Percentiles rank a stretch among this genome's conserved stretches.
Conservation (phyloP, 139 green algal genomes). For the Micromonas commoda region DNA sequence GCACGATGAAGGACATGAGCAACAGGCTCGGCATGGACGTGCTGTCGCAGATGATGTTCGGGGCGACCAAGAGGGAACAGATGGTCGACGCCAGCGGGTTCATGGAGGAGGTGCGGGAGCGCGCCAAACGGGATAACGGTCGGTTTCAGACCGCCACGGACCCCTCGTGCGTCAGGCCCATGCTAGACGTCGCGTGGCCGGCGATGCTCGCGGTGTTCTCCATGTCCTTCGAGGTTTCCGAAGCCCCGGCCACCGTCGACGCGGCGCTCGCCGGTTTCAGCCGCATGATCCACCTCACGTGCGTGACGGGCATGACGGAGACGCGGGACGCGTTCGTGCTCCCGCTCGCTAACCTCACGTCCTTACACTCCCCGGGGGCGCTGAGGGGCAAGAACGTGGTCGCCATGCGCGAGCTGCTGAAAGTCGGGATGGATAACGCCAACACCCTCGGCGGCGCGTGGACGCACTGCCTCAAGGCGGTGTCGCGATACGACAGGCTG, state of each 20-base stretch:
- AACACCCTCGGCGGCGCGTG: slow-evolving; percentile 56
- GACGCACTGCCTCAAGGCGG: slow-evolving; percentile 83
- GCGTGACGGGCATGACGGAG: slow-evolving; percentile 70
- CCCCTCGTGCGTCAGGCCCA: slow-evolving; percentile 64
- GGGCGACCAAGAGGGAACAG: slow-evolving; percentile 29
- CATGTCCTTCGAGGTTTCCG: slow-evolving; percentile 65
- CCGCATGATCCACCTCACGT: slow-evolving; percentile 54
- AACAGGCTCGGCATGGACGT: slow-evolving; percentile 27
- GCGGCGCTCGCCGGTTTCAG: background rate
- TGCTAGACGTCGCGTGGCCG: slow-evolving; percentile 90
- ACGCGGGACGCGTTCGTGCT: slow-evolving; percentile 80
- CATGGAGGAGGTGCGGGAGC: slow-evolving; percentile 49
- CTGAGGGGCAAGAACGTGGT: slow-evolving; percentile 80
- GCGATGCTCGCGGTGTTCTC: slow-evolving; percentile 78
- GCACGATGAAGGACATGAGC: background rate
- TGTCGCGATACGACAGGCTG: slow-evolving; percentile 89
- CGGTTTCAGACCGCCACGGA: slow-evolving; percentile 71
- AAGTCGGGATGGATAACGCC: slow-evolving; percentile 37
- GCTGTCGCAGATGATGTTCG: too few species aligned
- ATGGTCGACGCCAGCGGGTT: slow-evolving; percentile 62
- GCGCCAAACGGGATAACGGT: slow-evolving; percentile 49
- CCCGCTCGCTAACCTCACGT: slow-evolving; percentile 65
- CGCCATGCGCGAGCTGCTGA: slow-evolving; percentile 38
- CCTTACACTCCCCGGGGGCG: slow-evolving; percentile 55
- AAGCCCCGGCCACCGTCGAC: slow-evolving; percentile 17